Percentiles rank a stretch among this genome's conserved stretches.
Conservation (phyloP, 164 flowering plant genomes). For the Warburgia ugandensis region DNA sequence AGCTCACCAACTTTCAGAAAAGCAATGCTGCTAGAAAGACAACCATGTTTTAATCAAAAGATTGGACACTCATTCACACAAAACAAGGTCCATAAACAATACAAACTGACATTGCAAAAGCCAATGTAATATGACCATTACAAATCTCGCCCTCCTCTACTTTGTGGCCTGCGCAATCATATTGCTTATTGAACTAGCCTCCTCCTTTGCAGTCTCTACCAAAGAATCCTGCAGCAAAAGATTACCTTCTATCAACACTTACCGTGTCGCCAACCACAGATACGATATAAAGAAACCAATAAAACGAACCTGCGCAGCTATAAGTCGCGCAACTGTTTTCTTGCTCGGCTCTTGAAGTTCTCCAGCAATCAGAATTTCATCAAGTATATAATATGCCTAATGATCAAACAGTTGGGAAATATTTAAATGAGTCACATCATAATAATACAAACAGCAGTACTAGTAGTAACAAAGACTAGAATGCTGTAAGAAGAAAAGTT, state of each 20-base stretch:
- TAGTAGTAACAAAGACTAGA: neutral
- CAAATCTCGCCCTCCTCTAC: too few relatives aligned
- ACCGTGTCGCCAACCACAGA: neutral
- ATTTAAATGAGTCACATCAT: neutral
- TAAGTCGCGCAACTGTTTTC: conserved; percentile 78
- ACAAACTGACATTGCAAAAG: conserved; percentile 8
- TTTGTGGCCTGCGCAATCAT: conserved; percentile 89
- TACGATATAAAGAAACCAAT: neutral
- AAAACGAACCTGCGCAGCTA: conserved; percentile 68
- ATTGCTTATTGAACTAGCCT: conserved; percentile 75
- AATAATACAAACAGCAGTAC: neutral
- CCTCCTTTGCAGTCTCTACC: conserved; percentile 92
- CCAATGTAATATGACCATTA: conserved; percentile 38
- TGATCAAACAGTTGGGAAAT: neutral
- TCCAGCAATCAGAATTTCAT: conserved; percentile 81
- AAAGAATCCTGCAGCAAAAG: conserved; percentile 60
- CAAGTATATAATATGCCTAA: conserved; percentile 81
- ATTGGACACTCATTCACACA: neutral
- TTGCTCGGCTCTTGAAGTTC: conserved; percentile 97
- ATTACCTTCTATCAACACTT: neutral
- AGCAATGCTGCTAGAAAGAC: neutral
- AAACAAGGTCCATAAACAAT: neutral
- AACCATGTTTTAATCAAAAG: neutral
- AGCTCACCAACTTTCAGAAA: neutral
- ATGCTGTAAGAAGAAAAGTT: neutral